Percentiles rank a stretch among this genome's conserved stretches.
These are phyloP conservation scores for Fraxinus sp. DNA, from an alignment of 305 asterid genomes.

Conservation along the genomic window DNA sequence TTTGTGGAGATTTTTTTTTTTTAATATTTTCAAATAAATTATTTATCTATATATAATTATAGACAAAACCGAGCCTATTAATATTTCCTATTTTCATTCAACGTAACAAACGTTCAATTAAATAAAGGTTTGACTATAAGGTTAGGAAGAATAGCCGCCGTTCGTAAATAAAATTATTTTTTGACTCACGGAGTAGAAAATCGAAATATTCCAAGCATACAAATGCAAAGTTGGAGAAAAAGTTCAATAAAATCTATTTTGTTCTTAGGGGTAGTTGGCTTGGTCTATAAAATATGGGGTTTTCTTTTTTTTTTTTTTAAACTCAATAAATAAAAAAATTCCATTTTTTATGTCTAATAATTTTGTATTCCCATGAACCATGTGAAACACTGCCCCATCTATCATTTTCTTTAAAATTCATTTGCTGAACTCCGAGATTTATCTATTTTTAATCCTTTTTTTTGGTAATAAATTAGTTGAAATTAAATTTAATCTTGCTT, in stretches of 20 bases:
- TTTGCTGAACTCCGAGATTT: constrained; percentile 39
- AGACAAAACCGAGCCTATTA: neutral
- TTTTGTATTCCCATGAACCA: constrained; percentile 49
- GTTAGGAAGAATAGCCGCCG: constrained; percentile 9
- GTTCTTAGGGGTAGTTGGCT: constrained; percentile 35
- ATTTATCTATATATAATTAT: neutral
- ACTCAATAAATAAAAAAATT: constrained; percentile 8
- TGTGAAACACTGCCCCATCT: constrained; percentile 59
- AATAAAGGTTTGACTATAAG: neutral
- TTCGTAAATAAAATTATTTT: constrained; percentile 23
- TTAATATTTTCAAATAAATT: no score
- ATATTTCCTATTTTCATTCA: neutral
- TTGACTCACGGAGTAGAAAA: constrained; percentile 35
- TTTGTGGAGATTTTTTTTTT: neutral
- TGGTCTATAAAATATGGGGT: constrained; percentile 33
- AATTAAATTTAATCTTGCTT: constrained; percentile 19
- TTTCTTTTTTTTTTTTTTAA: constrained; percentile 17
- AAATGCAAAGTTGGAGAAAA: constrained; percentile 39
- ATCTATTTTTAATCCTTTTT: constrained; percentile 22
- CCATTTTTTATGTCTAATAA: constrained; percentile 9
- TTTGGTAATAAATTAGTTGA: constrained; percentile 5
- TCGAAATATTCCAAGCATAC: constrained; percentile 32
- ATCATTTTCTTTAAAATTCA: constrained; percentile 28
- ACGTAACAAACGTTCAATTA: neutral
- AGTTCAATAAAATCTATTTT: constrained; percentile 20